phyloP scores from a whole-genome alignment of 805 yeast genomes.

The Lachancea nothofagi region DNA sequence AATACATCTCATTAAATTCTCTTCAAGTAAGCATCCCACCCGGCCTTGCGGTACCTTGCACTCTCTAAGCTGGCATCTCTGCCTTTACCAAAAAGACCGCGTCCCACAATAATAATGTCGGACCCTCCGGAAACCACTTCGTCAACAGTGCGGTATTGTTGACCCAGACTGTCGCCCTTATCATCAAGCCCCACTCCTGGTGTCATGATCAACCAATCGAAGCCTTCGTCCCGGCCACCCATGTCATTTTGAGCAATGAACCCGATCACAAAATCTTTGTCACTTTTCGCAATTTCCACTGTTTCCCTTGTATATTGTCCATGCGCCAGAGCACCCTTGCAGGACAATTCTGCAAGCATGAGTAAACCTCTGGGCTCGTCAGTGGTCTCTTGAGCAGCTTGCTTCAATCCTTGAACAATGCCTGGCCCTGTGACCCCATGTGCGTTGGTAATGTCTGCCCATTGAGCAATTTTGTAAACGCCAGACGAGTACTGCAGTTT shows the following conservation, averaged over 20 bases:
- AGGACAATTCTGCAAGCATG: constrained; percentile 93
- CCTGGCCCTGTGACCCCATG: constrained; percentile 97
- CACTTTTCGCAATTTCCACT: constrained; percentile 82
- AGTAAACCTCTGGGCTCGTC: constrained; percentile 80
- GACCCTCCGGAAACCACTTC: constrained; percentile 83
- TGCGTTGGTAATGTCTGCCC: constrained; percentile 98
- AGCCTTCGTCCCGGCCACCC: constrained; percentile 78
- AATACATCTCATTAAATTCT: too few relatives aligned
- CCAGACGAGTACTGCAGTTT: constrained; percentile 92
- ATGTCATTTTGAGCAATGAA: constrained; percentile 90
- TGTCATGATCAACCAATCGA: constrained; percentile 94
- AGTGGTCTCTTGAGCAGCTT: constrained; percentile 64
- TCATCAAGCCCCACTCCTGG: constrained; percentile 99
- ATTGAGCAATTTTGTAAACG: constrained; percentile 76
- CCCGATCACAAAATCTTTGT: constrained; percentile 88
- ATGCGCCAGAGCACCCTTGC: constrained; percentile 87
- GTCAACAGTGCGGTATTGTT: constrained; percentile 89
- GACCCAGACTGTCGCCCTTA: constrained; percentile 93
- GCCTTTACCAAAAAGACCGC: constrained; percentile 92
- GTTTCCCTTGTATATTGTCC: constrained; percentile 88
- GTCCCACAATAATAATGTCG: constrained; percentile 95
- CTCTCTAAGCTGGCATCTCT: constrained; percentile 89
- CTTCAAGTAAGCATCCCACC: constrained; percentile 83
- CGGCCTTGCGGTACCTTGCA: constrained; percentile 82
- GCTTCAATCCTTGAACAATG: constrained; percentile 79